A percentile compares a stretch with the other conserved stretches of the same genome.
phyloP scores from a whole-genome alignment of 768 basidiomycete species.

The Ramaria rubella region DNA sequence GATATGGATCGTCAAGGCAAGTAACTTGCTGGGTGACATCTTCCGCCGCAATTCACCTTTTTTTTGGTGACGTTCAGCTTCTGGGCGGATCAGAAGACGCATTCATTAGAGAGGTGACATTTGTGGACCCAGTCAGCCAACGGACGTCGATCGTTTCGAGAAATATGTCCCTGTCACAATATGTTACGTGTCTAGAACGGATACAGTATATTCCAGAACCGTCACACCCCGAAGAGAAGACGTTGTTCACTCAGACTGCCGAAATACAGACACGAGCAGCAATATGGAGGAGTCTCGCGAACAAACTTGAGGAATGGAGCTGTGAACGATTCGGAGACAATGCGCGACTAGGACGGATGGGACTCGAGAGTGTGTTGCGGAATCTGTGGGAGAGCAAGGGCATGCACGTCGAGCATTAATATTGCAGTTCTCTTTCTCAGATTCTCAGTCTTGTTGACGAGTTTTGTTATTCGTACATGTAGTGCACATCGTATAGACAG shows the following conservation, averaged over 20 bases:
- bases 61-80: constrained; percentile 46
- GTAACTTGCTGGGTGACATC: constrained; percentile 22
- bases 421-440: neutral
- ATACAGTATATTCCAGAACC: constrained; percentile 80
- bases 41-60: neutral
- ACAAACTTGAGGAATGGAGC: constrained; percentile 79
- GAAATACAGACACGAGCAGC: constrained; percentile 80
- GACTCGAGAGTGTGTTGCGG: constrained; percentile 83
- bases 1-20: constrained; percentile 86
- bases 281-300: constrained; percentile 75
- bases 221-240: constrained; percentile 37
- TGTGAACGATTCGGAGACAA: constrained; percentile 89
- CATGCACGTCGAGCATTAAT: neutral
- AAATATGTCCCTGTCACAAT: constrained; percentile 92
- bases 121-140: constrained; percentile 78
- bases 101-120: constrained; percentile 90
- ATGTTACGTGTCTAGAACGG: constrained; percentile 85
- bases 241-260: constrained; percentile 82
- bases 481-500: too few species aligned
- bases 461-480: too few species aligned
- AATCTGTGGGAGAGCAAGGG: constrained; percentile 65
- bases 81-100: constrained; percentile 93
- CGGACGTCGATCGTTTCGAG: constrained; percentile 82
- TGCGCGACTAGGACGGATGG: constrained; percentile 81
- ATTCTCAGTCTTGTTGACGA: neutral